phyloP scores from a whole-genome alignment of 495 filamentous ascomycete genomes.

The Friedmanniomyces endolithicus region DNA sequence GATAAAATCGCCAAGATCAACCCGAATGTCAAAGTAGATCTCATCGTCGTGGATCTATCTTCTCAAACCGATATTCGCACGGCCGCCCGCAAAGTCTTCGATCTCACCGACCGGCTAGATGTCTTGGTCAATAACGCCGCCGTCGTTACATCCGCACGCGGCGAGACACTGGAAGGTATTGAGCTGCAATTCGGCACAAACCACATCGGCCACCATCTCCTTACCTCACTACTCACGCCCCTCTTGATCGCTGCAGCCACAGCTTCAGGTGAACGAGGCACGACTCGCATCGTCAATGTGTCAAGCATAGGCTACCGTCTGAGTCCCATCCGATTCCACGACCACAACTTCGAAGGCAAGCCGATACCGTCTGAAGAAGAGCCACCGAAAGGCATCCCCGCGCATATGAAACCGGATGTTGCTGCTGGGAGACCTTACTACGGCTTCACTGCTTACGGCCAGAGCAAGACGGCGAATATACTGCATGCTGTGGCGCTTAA shows the following conservation, averaged over 20 bases:
- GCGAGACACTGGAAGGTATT: slow-evolving; percentile 29
- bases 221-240: slow-evolving; percentile 32
- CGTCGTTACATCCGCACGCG: slow-evolving; percentile 28
- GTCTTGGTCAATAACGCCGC: slow-evolving; percentile 40
- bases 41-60: slow-evolving; percentile 36
- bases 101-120: slow-evolving; percentile 30
- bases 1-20: slow-evolving; percentile 28
- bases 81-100: slow-evolving; percentile 33
- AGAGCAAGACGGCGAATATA: slow-evolving; percentile 29
- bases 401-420: slow-evolving; percentile 2
- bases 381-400: slow-evolving; percentile 1
- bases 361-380: slow-evolving; percentile 11
- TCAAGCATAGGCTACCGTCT: slow-evolving; percentile 26
- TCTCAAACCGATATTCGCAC: slow-evolving; percentile 35
- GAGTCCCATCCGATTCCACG: slow-evolving; percentile 32
- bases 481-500: slow-evolving; percentile 23
- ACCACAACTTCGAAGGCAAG: slow-evolving; percentile 31
- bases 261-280: not conserved
- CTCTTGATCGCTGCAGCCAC: slow-evolving; percentile 34
- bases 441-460: slow-evolving; percentile 23
- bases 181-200: slow-evolving; percentile 26
- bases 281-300: slow-evolving; percentile 36
- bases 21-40: slow-evolving; percentile 30
- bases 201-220: slow-evolving; percentile 26
- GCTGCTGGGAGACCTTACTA: slow-evolving; percentile 5